Evolutionary conservation across 2,329 filamentous ascomycete genomes (phyloP).

Genomic region (Epichloe scottii): DNA sequence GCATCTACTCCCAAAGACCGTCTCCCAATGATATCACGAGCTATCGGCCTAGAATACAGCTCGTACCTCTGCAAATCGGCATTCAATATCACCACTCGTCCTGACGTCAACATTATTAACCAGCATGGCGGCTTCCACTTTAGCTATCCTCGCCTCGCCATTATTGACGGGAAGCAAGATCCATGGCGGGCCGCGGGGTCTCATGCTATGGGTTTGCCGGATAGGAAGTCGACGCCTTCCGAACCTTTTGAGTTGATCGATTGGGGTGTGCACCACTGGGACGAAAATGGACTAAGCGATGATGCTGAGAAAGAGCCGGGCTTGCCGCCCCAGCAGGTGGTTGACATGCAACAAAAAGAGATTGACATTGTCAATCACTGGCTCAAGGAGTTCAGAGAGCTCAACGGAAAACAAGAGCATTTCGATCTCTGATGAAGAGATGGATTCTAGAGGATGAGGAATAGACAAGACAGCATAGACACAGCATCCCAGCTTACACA

Average conservation of each 20-base stretch:
- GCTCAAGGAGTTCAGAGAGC: slow-evolving; percentile 41
- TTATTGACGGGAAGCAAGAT: slow-evolving; percentile 66
- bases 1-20: slow-evolving; percentile 51
- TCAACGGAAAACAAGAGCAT: too few species aligned
- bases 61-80: slow-evolving; percentile 50
- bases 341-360: slow-evolving; percentile 44
- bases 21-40: slow-evolving; percentile 59
- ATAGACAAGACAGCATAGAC: neutral
- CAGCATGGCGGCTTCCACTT: slow-evolving; percentile 64
- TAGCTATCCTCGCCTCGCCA: slow-evolving; percentile 59
- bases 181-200: slow-evolving; percentile 68
- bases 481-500: too few species aligned
- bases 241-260: slow-evolving; percentile 65
- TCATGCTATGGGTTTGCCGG: slow-evolving; percentile 48
- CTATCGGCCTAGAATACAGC: slow-evolving; percentile 50
- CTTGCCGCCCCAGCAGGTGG: slow-evolving; percentile 47
- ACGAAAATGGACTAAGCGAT: slow-evolving; percentile 48
- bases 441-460: neutral
- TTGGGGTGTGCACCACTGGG: slow-evolving; percentile 73
- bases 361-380: slow-evolving; percentile 52
- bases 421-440: neutral
- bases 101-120: slow-evolving; percentile 58
- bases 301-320: slow-evolving; percentile 42
- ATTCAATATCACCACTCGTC: slow-evolving; percentile 55
- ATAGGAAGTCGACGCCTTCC: slow-evolving; percentile 44